Evolutionary conservation across 371 early-diverging fungal genomes (phyloP).

Genomic region (Rhizopus arrhizus): DNA sequence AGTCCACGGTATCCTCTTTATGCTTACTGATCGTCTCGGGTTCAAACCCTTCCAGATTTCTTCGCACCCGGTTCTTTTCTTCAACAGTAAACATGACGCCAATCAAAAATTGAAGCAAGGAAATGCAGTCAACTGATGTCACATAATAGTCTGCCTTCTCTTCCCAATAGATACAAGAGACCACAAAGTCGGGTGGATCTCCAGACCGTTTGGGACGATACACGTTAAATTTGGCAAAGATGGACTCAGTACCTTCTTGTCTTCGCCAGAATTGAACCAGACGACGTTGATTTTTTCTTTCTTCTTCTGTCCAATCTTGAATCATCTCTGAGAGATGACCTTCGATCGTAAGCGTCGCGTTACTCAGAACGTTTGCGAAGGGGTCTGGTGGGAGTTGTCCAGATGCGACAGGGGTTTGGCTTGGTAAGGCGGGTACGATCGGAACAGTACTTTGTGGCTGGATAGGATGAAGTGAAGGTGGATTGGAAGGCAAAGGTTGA

Average conservation of each 20-base stretch:
- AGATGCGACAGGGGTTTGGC: background rate
- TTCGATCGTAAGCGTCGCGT: conserved; percentile 68
- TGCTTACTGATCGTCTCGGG: conserved; percentile 79
- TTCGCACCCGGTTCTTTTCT: conserved; percentile 83
- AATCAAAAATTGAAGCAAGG: conserved; percentile 72
- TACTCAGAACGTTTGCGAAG: conserved; percentile 66
- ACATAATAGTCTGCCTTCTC: conserved; percentile 73
- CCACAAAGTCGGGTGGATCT: conserved; percentile 47
- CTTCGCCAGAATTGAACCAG: conserved; percentile 74
- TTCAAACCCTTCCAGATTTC: conserved; percentile 83
- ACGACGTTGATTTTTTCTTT: conserved; percentile 66
- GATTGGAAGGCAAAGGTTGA: background rate
- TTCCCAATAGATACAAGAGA: conserved; percentile 84
- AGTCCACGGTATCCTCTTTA: conserved; percentile 68
- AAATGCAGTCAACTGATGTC: conserved; percentile 81
- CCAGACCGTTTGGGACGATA: conserved; percentile 59
- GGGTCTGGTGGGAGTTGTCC: conserved; percentile 18
- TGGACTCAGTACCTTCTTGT: conserved; percentile 61
- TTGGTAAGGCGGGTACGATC: conserved; percentile 1
- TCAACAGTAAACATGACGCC: conserved; percentile 75
- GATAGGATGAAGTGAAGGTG: conserved; percentile 2
- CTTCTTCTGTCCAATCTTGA: conserved; percentile 63
- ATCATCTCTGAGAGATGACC: conserved; percentile 67
- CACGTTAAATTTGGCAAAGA: conserved; percentile 64
- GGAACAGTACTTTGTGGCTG: background rate